Base-by-base conservation (phyloP, 257 asterid genomes). In the Salvia splendens region DNA sequence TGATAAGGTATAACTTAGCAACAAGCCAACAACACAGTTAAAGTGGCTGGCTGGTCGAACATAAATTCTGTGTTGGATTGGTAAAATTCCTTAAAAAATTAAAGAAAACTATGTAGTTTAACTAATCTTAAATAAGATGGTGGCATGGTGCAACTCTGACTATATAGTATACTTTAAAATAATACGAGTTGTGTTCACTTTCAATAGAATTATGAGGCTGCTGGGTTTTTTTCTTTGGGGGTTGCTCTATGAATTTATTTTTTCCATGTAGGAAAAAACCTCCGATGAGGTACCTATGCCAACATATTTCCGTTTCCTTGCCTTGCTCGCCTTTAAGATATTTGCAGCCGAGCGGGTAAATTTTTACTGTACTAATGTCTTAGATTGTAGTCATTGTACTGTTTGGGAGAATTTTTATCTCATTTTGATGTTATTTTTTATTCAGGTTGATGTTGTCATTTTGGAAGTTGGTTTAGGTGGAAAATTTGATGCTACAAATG, bases 381-480 rank as follows among this genome's bases (percentile, higher is more conserved):
- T 56, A 24, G 2, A 24, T 24, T 60, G 15, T 24, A 24, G 1
- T 24, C 30, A 24, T 60, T n/a, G 40, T 64, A 45, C 54, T 62
- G 30, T n/a, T 40, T 56, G 49, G 35, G 12, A 28, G 49, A 68
- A 46, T 77, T 50, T 24, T 47, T 51, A 43, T 32, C 56, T 72
- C 67, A 68, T 73, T 45, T 67, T 72, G 36, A 15, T 57, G 30
- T 12, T 72, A 40, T 58, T 77, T 74, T 24, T 24, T 38, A 59
- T 76, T 58, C 92, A 91, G 99, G 99, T 91, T 24, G 97, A 94
- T 77, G 96, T 91, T 77, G 95, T 83, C 72, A 94, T 94, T 57
- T 67, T 94, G 85, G 99, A 94, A 81, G 99, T 94, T 79, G 99
- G 99, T 50, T 74, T 94, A 72, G 99, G 99, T 61, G 99, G 99